These are phyloP conservation scores for Lentinula novae-zelandiae DNA, from an alignment of 1,284 basidiomycete species.

Conservation along the genomic window DNA sequence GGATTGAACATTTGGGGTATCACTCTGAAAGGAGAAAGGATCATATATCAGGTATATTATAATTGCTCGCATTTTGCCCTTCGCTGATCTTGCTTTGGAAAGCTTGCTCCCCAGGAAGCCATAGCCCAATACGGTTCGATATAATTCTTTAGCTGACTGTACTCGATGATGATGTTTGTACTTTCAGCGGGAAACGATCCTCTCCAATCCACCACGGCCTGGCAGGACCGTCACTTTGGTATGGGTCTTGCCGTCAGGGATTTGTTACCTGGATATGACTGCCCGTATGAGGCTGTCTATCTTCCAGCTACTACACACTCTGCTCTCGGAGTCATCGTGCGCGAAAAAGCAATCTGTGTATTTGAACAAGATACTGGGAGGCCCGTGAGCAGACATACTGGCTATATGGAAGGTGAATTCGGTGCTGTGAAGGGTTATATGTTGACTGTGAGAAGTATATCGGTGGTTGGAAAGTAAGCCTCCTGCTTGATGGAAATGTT, in stretches of 20 bases:
- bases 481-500: not conserved
- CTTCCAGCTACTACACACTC: slow-evolving; percentile 55
- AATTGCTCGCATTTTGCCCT: not conserved
- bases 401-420: slow-evolving; percentile 46
- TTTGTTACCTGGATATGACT: slow-evolving; percentile 63
- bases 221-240: slow-evolving; percentile 64
- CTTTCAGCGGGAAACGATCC: slow-evolving; percentile 58
- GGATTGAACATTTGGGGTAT: slow-evolving; percentile 66
- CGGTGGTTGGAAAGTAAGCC: slow-evolving; percentile 60
- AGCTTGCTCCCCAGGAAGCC: slow-evolving; percentile 58
- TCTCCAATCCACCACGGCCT: slow-evolving; percentile 58
- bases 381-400: slow-evolving; percentile 58
- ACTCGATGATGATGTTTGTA: not conserved
- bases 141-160: slow-evolving; percentile 5
- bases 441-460: slow-evolving; percentile 52
- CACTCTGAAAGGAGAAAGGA: slow-evolving; percentile 54
- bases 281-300: slow-evolving; percentile 56
- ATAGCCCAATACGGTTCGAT: slow-evolving; percentile 56
- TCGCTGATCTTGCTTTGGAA: not conserved
- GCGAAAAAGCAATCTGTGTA: slow-evolving; percentile 55
- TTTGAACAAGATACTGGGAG: slow-evolving; percentile 59
- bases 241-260: slow-evolving; percentile 55
- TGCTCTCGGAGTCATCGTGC: slow-evolving; percentile 37
- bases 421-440: slow-evolving; percentile 59
- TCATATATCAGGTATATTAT: slow-evolving; percentile 56